phyloP scores from a whole-genome alignment of 73 alveolate genomes.

The Durusdinium trenchii region DNA sequence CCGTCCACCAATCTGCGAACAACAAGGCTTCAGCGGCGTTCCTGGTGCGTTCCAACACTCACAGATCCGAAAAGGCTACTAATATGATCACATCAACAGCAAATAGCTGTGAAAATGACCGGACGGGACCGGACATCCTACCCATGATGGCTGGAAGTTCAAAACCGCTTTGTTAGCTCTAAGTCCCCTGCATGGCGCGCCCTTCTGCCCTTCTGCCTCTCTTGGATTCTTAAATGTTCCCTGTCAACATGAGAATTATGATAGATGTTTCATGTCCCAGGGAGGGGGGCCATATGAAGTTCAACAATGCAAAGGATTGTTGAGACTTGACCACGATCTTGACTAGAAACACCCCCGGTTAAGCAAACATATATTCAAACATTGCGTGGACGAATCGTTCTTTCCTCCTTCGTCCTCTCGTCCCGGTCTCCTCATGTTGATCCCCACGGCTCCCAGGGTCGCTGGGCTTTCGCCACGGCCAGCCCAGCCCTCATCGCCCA shows the following conservation, averaged over 20 bases:
- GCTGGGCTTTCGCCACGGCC: conserved; percentile 85
- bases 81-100: too few relatives aligned
- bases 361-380: background rate
- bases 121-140: background rate
- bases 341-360: too few relatives aligned
- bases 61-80: background rate
- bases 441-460: conserved; percentile 85
- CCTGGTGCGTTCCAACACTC: background rate
- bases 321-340: too few relatives aligned
- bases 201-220: background rate
- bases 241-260: background rate
- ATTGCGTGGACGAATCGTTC: background rate
- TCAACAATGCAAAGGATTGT: background rate
- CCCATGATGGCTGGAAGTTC: background rate
- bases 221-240: background rate
- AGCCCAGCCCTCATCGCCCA: conserved; percentile 95
- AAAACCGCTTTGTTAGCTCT: too few relatives aligned
- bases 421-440: conserved; percentile 28
- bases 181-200: too few relatives aligned
- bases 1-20: conserved; percentile 72
- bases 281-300: background rate
- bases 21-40: conserved; percentile 84
- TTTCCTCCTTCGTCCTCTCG: background rate
- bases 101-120: background rate
- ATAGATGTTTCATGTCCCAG: background rate